Percentiles rank a stretch among this genome's conserved stretches.
Evolutionary conservation across 345 rosid species (phyloP).

Genomic region (Salix purpurea): DNA sequence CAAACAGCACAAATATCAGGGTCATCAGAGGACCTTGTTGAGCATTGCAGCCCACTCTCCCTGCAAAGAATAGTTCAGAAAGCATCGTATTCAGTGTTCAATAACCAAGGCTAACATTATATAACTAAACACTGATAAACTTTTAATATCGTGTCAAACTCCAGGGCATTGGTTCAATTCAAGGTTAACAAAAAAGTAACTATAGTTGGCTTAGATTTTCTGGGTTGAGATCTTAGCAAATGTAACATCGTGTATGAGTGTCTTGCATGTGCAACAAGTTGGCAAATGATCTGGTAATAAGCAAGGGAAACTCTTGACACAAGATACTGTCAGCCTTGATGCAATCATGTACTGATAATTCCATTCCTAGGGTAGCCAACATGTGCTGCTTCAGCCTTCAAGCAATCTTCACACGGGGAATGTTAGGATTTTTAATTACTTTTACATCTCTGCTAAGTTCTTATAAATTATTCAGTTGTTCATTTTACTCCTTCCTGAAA

Average conservation of each 20-base stretch:
- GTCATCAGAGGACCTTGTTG: conserved; percentile 57
- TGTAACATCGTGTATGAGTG: neutral
- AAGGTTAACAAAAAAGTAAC: neutral
- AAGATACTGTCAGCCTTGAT: neutral
- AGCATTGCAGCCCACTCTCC: conserved; percentile 72
- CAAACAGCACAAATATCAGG: conserved; percentile 90
- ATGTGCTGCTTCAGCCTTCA: neutral
- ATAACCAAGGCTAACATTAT: neutral
- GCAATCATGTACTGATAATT: neutral
- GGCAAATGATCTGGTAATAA: neutral
- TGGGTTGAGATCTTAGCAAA: neutral
- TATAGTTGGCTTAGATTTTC: neutral
- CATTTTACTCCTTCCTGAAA: neutral
- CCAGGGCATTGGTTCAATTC: neutral
- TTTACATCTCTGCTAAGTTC: neutral
- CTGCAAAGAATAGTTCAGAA: conserved; percentile 33
- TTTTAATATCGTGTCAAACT: neutral
- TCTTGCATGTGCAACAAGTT: neutral
- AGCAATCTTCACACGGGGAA: neutral
- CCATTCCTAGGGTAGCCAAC: neutral
- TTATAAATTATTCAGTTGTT: neutral
- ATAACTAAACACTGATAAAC: neutral
- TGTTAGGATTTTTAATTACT: neutral
- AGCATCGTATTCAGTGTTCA: neutral
- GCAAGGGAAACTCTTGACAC: neutral